phyloP scores from a whole-genome alignment of 2,329 filamentous ascomycete species.

The Curvularia verruculosa region DNA sequence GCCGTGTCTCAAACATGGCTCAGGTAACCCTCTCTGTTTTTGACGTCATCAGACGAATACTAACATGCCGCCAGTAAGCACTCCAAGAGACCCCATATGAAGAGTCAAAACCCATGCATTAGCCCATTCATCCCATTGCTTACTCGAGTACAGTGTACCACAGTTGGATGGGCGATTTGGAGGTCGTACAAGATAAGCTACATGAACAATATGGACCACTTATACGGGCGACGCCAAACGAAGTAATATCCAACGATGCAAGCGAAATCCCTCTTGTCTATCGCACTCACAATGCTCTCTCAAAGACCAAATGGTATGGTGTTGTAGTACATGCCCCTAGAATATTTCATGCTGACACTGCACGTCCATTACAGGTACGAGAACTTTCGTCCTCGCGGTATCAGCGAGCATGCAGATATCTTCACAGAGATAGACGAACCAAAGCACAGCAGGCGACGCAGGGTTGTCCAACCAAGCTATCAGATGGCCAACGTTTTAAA shows the following conservation, averaged over 20 bases:
- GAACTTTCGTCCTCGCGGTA: constrained; percentile 13
- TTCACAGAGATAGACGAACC: constrained; percentile 29
- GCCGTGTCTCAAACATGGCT: constrained; percentile 11
- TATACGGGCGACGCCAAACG: constrained; percentile 27
- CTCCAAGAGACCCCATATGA: background rate
- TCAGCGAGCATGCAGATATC: constrained; percentile 28
- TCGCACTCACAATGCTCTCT: constrained; percentile 17
- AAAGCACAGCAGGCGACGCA: constrained; percentile 24
- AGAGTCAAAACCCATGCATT: background rate
- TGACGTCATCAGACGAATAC: background rate
- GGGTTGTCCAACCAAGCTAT: constrained; percentile 40
- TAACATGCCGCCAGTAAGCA: constrained; percentile 5
- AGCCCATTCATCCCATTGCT: background rate
- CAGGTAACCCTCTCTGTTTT: background rate
- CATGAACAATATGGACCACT: constrained; percentile 17
- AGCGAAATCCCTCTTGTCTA: constrained; percentile 25
- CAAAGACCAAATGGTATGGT: constrained; percentile 13
- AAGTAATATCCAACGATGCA: constrained; percentile 21
- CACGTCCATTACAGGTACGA: constrained; percentile 15
- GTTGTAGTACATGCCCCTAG: too few species aligned
- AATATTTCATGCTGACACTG: constrained; percentile 2
- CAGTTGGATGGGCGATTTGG: constrained; percentile 9
- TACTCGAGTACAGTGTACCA: constrained; percentile 7
- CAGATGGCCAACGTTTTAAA: constrained; percentile 51
- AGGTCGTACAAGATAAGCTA: constrained; percentile 15